These are phyloP conservation scores for Aspergillus flavus DNA, from an alignment of 2,329 filamentous ascomycete species.

Conservation along the genomic window DNA sequence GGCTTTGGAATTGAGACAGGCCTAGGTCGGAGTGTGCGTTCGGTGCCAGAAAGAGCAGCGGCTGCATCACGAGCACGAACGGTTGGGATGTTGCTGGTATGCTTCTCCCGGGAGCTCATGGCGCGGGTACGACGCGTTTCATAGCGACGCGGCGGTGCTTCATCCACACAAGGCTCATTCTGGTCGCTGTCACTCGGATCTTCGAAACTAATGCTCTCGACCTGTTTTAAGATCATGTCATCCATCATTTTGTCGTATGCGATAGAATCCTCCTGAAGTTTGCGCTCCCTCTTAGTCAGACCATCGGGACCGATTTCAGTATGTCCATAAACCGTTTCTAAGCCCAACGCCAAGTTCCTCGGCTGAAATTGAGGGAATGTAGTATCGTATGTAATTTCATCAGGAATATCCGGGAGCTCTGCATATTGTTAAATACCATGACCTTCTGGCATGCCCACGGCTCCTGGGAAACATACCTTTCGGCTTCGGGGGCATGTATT, in stretches of 20 bases:
- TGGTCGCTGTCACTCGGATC: constrained; percentile 57
- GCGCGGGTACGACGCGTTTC: constrained; percentile 30
- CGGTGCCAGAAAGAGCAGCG: constrained; percentile 37
- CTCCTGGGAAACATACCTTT: constrained; percentile 46
- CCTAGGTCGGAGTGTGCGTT: constrained; percentile 37
- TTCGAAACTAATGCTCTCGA: constrained; percentile 65
- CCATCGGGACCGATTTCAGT: constrained; percentile 56
- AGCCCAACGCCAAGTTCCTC: constrained; percentile 56
- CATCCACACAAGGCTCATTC: constrained; percentile 39
- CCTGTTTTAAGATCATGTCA: constrained; percentile 66
- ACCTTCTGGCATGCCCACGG: not conserved
- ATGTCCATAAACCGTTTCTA: constrained; percentile 52
- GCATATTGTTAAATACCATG: constrained; percentile 32
- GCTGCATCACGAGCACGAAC: constrained; percentile 45
- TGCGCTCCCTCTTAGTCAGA: constrained; percentile 68
- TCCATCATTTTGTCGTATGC: constrained; percentile 68
- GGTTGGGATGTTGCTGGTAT: constrained; percentile 39
- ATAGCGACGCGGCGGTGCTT: constrained; percentile 31
- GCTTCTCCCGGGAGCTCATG: constrained; percentile 26
- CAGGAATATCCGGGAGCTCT: constrained; percentile 49
- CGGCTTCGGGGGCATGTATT: constrained; percentile 82
- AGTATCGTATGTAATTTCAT: constrained; percentile 51
- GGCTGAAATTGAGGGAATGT: constrained; percentile 56
- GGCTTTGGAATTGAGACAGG: constrained; percentile 33
- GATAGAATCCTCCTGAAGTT: constrained; percentile 65